A percentile compares a stretch with the other conserved stretches of the same genome.
Evolutionary conservation across 371 early-diverging fungal species (phyloP).

Genomic region (Mortierella sp.): DNA sequence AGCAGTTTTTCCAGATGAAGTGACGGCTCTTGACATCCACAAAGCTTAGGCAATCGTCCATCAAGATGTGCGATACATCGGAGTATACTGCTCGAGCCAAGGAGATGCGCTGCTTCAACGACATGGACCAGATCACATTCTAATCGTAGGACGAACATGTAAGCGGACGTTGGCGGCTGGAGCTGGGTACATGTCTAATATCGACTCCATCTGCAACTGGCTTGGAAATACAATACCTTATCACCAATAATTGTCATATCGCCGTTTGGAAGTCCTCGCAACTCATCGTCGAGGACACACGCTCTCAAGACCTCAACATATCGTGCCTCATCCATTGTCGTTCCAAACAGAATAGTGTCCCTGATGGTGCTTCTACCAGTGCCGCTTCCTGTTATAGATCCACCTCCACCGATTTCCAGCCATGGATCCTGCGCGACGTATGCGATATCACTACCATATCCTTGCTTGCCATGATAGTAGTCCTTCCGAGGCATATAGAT

Average conservation of each 20-base stretch:
- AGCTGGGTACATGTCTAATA: no score
- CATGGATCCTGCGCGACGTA: conserved; percentile 53
- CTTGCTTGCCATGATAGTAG: conserved; percentile 52
- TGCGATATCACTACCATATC: conserved; percentile 51
- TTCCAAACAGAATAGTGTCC: conserved; percentile 68
- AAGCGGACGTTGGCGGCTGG: not conserved
- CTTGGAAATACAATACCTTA: conserved; percentile 35
- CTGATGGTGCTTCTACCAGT: conserved; percentile 51
- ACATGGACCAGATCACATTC: conserved; percentile 53
- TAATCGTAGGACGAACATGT: not conserved
- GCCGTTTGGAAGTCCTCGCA: conserved; percentile 46
- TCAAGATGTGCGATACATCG: conserved; percentile 44
- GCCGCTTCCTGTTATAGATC: conserved; percentile 19
- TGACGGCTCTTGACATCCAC: conserved; percentile 52
- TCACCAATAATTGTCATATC: conserved; percentile 55
- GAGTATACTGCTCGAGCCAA: conserved; percentile 50
- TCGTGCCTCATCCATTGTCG: conserved; percentile 58
- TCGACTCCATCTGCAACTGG: no score
- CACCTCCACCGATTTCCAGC: conserved; percentile 52
- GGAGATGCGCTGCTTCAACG: conserved; percentile 53
- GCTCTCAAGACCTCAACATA: conserved; percentile 73
- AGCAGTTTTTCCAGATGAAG: conserved; percentile 51
- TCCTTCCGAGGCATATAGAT: conserved; percentile 53
- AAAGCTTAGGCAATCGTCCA: conserved; percentile 53
- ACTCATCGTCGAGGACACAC: conserved; percentile 67